Base-by-base conservation (phyloP, 345 rosid species). In the Rhizophora apiculata region DNA sequence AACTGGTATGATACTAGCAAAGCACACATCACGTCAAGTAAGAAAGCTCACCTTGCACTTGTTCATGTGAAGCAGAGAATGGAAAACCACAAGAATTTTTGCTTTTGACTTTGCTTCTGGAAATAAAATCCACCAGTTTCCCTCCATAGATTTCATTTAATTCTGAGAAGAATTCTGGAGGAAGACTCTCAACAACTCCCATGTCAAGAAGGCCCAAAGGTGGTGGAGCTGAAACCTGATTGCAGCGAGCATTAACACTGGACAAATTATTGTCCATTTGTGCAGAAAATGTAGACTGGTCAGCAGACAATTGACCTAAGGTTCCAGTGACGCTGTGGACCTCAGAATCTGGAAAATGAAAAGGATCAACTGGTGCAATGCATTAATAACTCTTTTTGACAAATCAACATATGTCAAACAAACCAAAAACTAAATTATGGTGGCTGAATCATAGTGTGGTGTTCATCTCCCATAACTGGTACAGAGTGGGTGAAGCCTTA, bases 121-220 rank as follows among this genome's bases (percentile, higher is more conserved):
- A 81, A 76, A 91, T 84, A 52, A 85, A 83, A 65, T 77, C 82
- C 63, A 66, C 73, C 74, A 94, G 66, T 81, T 89, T 86, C 66
- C 94, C 96, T 4, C 90, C 90, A 65, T 94, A 94, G 55, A 80
- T 85, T 70, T 74, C 89, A 88, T 94, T 91, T 80, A 94, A 65
- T 78, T 94, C 98, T 19, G 88, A 73, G 68, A 91, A 78, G 60
- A 94, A 77, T 65, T 91, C 97, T 26, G 86, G 74, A 66, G 98
- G 98, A 76, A 94, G 98, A 82, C 80, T 81, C 83, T 87, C 85
- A 66, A 94, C 68, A 64, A 94, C 91, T 74, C 81, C 95, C 80
- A 91, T 65, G 75, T 94, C 98, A 61, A 94, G 97, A 69, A 88
- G 76, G 64, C 81, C 77, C 73, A 94, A 72, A 57, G 88, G 83